Evolutionary conservation across 2,329 filamentous ascomycete species (phyloP).

Genomic region (Escovopsis weberi): DNA sequence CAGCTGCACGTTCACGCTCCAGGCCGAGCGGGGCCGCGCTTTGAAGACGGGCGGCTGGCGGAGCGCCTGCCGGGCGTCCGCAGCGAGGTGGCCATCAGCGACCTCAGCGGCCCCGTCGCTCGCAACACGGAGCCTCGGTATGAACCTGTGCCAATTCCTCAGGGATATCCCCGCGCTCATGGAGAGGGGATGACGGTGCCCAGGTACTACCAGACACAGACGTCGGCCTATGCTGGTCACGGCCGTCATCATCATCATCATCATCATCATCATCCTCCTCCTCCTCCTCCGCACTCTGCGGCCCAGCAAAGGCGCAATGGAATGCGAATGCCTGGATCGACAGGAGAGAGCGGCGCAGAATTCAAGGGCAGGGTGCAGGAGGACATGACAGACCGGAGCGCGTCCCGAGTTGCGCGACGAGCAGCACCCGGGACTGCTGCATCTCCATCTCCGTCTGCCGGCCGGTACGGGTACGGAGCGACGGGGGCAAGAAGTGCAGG

Average conservation of each 20-base stretch:
- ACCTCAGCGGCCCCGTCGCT: not conserved
- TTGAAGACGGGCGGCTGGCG: too few species aligned
- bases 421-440: not conserved
- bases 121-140: conserved; percentile 19
- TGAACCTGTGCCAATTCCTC: conserved; percentile 23
- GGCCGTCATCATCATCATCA: conserved; percentile 4
- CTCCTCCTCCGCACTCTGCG: not conserved
- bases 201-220: conserved; percentile 14
- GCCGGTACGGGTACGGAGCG: not conserved
- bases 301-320: not conserved
- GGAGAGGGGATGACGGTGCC: conserved; percentile 20
- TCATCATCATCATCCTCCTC: conserved; percentile 1
- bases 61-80: too few species aligned
- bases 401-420: not conserved
- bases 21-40: not conserved
- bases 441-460: not conserved
- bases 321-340: too few species aligned
- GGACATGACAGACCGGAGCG: not conserved
- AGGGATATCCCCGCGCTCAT: conserved; percentile 21
- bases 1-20: not conserved
- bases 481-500: not conserved
- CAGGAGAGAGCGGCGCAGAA: not conserved
- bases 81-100: too few species aligned
- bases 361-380: not conserved
- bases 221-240: not conserved